Conservation (phyloP, 148 eudicot species). For the Rhododendron mucronatum region DNA sequence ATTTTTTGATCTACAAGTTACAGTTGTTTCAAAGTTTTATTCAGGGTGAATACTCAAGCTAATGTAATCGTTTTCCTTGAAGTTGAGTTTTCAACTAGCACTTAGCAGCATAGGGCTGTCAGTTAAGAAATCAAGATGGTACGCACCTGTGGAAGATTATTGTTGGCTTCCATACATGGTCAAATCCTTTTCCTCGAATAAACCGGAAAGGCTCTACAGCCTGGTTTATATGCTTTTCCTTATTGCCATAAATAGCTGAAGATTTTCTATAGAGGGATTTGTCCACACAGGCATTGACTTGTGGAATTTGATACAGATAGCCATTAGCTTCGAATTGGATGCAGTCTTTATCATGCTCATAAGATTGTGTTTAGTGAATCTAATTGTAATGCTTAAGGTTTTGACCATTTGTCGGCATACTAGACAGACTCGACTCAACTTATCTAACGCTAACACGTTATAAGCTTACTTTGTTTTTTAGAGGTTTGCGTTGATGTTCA, state of each 20-base stretch:
- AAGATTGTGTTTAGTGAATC: neutral
- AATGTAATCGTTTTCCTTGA: neutral
- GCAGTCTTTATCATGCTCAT: neutral
- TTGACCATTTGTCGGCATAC: neutral
- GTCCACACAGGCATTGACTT: neutral
- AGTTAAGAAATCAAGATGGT: conserved; percentile 1
- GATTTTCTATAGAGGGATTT: neutral
- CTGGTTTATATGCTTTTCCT: conserved; percentile 2
- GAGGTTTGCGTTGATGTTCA: neutral
- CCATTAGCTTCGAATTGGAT: neutral
- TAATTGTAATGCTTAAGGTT: neutral
- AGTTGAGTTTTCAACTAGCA: neutral
- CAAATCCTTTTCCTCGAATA: neutral
- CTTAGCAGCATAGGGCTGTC: neutral
- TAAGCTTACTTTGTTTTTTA: neutral
- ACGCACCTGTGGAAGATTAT: neutral
- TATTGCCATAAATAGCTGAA: neutral
- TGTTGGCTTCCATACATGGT: neutral
- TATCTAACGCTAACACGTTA: neutral
- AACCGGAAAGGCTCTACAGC: neutral
- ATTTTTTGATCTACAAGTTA: neutral
- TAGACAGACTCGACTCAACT: neutral
- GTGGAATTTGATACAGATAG: neutral
- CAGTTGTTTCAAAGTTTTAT: neutral
- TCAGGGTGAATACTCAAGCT: neutral